A percentile compares a stretch with the other conserved stretches of the same genome.
Evolutionary conservation across 768 basidiomycete species (phyloP).

Genomic region (Suillus variegatus): DNA sequence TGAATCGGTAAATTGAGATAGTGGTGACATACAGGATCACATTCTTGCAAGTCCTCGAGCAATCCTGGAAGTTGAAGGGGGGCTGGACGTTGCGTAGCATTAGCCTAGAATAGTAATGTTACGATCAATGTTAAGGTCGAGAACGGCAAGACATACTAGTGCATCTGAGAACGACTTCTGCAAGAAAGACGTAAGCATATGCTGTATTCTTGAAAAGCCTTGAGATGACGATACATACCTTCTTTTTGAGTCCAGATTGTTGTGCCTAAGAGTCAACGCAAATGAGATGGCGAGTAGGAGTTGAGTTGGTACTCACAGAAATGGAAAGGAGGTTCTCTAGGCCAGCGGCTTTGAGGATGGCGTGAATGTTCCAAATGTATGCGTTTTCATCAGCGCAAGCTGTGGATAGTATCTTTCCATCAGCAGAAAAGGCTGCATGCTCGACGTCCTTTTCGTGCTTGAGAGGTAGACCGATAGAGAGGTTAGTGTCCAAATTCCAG

Average conservation of each 20-base stretch:
- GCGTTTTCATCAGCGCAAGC: neutral
- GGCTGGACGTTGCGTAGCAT: neutral
- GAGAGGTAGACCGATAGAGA: conserved; percentile 2
- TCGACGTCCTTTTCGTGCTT: neutral
- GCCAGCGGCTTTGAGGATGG: neutral
- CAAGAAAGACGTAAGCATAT: neutral
- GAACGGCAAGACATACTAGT: neutral
- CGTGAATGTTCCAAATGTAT: neutral
- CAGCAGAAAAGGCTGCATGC: neutral
- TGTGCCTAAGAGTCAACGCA: neutral
- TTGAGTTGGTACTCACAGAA: neutral
- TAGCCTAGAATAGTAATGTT: neutral
- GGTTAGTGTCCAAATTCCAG: conserved; percentile 12
- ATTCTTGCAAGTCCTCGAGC: neutral
- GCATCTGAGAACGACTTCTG: neutral
- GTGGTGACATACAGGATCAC: neutral
- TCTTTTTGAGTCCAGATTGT: neutral
- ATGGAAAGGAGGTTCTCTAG: neutral
- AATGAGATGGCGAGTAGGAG: neutral
- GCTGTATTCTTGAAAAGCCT: neutral
- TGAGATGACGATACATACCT: neutral
- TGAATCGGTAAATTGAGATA: neutral
- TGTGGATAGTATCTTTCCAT: conserved; percentile 10
- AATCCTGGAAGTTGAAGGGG: neutral
- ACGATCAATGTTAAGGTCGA: neutral